Evolutionary conservation across 768 basidiomycete species (phyloP).

Genomic region (Tulasnella sp.): DNA sequence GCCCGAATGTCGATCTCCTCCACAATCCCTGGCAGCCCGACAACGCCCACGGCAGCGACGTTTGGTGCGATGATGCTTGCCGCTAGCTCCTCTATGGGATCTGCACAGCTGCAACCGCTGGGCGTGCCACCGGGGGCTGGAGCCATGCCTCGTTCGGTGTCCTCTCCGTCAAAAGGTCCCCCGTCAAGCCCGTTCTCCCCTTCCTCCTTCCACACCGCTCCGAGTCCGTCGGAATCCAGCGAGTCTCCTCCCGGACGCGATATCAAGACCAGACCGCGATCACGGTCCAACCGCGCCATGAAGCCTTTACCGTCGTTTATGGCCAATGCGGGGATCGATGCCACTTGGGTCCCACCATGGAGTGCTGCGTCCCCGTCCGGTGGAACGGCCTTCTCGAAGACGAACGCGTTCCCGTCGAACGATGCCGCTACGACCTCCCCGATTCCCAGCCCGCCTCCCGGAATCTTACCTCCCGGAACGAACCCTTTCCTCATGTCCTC

Average conservation of each 20-base stretch:
- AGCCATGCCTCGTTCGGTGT: neutral
- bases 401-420: neutral
- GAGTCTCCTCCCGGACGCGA: neutral
- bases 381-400: neutral
- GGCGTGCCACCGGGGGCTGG: neutral
- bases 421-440: neutral
- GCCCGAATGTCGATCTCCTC: constrained; percentile 2
- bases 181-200: neutral
- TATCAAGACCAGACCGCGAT: constrained; percentile 11
- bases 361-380: neutral
- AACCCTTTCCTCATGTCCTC: constrained; percentile 14
- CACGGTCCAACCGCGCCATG: constrained; percentile 17
- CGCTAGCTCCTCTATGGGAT: neutral
- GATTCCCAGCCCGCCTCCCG: neutral
- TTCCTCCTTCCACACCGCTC: neutral
- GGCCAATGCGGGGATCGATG: neutral
- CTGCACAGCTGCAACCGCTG: neutral
- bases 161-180: neutral
- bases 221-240: neutral
- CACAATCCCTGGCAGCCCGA: constrained; percentile 7
- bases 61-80: neutral
- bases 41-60: constrained; percentile 19
- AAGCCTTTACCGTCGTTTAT: constrained; percentile 12
- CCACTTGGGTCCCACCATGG: constrained; percentile 23
- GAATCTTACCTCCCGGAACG: neutral